Conservation (phyloP, 1,284 basidiomycete species). For the Cryptococcus sp. region DNA sequence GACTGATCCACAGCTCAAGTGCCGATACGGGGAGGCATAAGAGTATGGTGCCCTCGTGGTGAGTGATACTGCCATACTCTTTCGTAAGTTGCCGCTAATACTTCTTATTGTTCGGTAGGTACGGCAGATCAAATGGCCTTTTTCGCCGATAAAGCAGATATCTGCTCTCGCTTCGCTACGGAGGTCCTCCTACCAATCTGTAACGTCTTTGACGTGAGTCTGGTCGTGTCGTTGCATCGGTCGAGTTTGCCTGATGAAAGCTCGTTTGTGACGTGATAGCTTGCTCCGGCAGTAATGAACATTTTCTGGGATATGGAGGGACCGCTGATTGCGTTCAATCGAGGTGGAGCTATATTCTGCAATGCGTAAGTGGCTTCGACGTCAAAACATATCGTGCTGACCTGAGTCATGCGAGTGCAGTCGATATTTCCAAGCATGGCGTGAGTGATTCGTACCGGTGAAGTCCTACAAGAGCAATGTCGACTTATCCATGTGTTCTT, state of each 20-base stretch:
- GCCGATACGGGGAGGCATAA: slow-evolving; percentile 49
- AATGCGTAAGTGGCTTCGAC: slow-evolving; percentile 60
- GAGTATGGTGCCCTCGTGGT: slow-evolving; percentile 71
- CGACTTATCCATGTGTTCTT: not conserved
- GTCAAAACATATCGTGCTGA: not conserved
- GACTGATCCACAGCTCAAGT: not conserved
- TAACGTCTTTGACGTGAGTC: slow-evolving; percentile 40
- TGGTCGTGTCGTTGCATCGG: not conserved
- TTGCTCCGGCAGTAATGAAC: slow-evolving; percentile 66
- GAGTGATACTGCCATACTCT: slow-evolving; percentile 12
- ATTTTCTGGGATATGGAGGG: slow-evolving; percentile 83
- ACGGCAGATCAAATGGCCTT: slow-evolving; percentile 23
- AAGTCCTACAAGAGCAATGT: not conserved
- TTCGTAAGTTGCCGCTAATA: not conserved
- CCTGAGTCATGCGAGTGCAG: slow-evolving; percentile 11
- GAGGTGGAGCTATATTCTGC: slow-evolving; percentile 83
- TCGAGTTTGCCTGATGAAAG: not conserved
- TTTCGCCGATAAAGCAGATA: slow-evolving; percentile 29
- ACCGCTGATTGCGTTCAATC: slow-evolving; percentile 89
- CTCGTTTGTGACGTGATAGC: slow-evolving; percentile 18
- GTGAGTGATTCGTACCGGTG: slow-evolving; percentile 57
- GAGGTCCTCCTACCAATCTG: slow-evolving; percentile 57
- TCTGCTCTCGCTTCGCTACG: slow-evolving; percentile 63
- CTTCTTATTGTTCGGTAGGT: slow-evolving; percentile 15
- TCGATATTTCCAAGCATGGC: slow-evolving; percentile 84